A percentile compares a stretch with the other conserved stretches of the same genome.
Conservation (phyloP, 2,329 filamentous ascomycete species). For the Fusarium begoniae region DNA sequence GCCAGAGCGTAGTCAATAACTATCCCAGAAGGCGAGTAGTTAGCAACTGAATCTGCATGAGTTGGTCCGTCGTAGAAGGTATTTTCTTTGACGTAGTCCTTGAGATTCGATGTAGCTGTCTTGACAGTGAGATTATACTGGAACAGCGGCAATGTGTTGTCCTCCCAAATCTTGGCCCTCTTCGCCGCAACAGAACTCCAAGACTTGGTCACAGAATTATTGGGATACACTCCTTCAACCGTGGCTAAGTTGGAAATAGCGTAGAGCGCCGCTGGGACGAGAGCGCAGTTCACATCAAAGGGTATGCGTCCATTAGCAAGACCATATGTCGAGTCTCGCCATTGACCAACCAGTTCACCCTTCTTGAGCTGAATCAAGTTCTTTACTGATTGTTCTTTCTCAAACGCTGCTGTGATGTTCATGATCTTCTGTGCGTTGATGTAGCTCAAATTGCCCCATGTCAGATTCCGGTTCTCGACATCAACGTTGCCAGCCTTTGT, state of each 20-base stretch:
- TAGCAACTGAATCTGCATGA: conserved; percentile 49
- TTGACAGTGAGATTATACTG: conserved; percentile 51
- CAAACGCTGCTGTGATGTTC: conserved; percentile 63
- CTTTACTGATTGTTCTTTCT: conserved; percentile 56
- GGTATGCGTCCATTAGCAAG: conserved; percentile 70
- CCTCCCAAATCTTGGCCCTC: conserved; percentile 71
- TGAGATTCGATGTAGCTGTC: conserved; percentile 57
- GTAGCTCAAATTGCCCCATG: conserved; percentile 61
- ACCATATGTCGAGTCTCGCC: conserved; percentile 69
- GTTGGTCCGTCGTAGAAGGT: conserved; percentile 56
- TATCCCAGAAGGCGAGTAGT: conserved; percentile 45
- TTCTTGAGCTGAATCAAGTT: conserved; percentile 68
- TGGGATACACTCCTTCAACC: conserved; percentile 58
- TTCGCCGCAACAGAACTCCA: conserved; percentile 57
- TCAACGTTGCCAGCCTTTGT: conserved; percentile 58
- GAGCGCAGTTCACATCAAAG: conserved; percentile 71
- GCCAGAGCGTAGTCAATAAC: conserved; percentile 65
- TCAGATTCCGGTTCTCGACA: conserved; percentile 60
- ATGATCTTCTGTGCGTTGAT: conserved; percentile 68
- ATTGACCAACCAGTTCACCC: conserved; percentile 65
- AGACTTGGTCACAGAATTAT: conserved; percentile 43
- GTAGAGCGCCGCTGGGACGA: conserved; percentile 68
- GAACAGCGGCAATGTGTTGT: conserved; percentile 67
- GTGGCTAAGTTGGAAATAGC: conserved; percentile 63
- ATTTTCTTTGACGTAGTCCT: conserved; percentile 54